phyloP scores from a whole-genome alignment of 2,329 filamentous ascomycete species.

The Tolypocladium sp. region DNA sequence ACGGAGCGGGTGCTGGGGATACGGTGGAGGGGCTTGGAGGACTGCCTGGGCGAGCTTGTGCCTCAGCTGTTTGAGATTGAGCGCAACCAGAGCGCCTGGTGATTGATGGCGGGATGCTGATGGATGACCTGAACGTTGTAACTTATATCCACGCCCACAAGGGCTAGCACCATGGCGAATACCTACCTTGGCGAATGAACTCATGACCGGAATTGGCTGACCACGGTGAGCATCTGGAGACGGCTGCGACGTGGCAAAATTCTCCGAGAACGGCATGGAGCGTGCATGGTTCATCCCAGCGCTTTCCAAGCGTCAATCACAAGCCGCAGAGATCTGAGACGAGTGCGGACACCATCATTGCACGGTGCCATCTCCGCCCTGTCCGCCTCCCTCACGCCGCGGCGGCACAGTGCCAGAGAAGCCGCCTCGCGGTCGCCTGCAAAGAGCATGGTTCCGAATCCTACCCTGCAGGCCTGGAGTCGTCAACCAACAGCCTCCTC shows the following conservation, averaged over 20 bases:
- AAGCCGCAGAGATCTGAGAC: background rate
- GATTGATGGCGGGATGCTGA: background rate
- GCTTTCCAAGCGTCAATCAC: no score
- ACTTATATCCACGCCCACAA: background rate
- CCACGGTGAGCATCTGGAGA: background rate
- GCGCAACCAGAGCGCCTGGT: background rate
- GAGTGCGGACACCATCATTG: background rate
- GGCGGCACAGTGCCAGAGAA: background rate
- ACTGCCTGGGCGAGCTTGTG: slow-evolving; percentile 41
- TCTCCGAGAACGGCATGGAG: background rate
- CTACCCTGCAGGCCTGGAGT: background rate
- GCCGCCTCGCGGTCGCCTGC: background rate
- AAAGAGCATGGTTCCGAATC: background rate
- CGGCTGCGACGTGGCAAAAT: background rate
- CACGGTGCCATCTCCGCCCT: background rate
- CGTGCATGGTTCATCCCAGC: background rate
- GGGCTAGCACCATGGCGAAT: background rate
- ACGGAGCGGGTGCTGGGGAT: slow-evolving; percentile 40
- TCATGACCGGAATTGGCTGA: background rate
- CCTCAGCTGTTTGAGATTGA: slow-evolving; percentile 18
- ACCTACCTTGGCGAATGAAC: background rate
- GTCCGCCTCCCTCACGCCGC: background rate
- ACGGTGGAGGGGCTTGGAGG: slow-evolving; percentile 38
- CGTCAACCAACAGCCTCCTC: background rate
- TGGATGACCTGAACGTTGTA: background rate